Conservation (phyloP, 805 yeast species). For the Wickerhamiella azymoides region DNA sequence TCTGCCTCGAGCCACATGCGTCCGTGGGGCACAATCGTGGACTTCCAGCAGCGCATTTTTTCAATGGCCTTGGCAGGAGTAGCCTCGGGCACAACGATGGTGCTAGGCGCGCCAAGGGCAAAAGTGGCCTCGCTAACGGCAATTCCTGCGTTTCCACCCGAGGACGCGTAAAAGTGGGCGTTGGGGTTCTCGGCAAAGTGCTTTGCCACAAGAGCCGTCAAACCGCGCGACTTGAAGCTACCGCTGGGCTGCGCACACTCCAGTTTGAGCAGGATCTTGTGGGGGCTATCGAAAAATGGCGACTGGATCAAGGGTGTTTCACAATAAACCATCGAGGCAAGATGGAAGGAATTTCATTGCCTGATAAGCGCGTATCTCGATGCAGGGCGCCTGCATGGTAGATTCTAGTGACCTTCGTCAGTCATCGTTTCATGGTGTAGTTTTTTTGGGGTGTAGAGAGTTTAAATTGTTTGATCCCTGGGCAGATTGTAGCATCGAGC, state of each 20-base stretch:
- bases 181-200: constrained; percentile 32
- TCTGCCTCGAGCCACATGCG: constrained; percentile 66
- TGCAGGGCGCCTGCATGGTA: neutral
- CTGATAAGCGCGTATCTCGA: neutral
- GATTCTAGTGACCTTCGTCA: too few relatives aligned
- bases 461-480: too few relatives aligned
- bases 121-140: constrained; percentile 88
- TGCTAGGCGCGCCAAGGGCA: constrained; percentile 39
- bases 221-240: constrained; percentile 65
- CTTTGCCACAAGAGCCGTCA: constrained; percentile 10
- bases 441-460: too few relatives aligned
- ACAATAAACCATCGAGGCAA: neutral
- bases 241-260: constrained; percentile 84
- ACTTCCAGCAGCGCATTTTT: constrained; percentile 35
- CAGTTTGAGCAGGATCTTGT: constrained; percentile 34
- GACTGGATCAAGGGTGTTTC: neutral
- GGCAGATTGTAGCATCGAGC: too few relatives aligned
- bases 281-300: neutral
- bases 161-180: constrained; percentile 51
- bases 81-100: constrained; percentile 46
- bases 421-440: too few relatives aligned
- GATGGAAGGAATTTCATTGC: neutral
- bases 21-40: constrained; percentile 45
- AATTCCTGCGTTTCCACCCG: constrained; percentile 92
- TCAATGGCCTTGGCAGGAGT: constrained; percentile 35